Evolutionary conservation across 345 rosid species (phyloP).

Genomic region (Moringa oleifera): DNA sequence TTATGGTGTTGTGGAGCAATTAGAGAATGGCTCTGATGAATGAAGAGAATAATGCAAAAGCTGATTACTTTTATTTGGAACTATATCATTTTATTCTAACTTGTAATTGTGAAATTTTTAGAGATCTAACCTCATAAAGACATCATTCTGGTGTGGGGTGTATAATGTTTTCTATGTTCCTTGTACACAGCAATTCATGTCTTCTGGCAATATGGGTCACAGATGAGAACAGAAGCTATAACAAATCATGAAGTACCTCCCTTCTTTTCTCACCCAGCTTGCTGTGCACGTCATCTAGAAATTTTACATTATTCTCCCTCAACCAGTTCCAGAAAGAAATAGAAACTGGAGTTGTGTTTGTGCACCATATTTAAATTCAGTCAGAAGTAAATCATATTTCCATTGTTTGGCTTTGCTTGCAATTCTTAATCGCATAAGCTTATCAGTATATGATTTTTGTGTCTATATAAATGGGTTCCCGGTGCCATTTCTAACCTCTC

Average conservation of each 20-base stretch:
- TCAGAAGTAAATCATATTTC: no score
- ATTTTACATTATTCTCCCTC: not conserved
- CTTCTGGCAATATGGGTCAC: no score
- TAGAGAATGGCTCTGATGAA: not conserved
- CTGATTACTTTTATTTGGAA: not conserved
- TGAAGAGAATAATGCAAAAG: not conserved
- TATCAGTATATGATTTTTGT: no score
- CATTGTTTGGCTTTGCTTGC: not conserved
- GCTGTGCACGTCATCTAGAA: no score
- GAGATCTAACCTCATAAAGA: no score
- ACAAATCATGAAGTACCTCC: no score
- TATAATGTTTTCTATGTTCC: not conserved
- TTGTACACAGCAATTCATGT: no score
- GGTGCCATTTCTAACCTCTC: conserved; percentile 8
- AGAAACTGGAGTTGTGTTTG: not conserved
- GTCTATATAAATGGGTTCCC: no score
- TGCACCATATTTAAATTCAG: not conserved
- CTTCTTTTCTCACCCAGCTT: no score
- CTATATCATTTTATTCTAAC: not conserved
- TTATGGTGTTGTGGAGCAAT: no score
- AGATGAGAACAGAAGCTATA: no score
- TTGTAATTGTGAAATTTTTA: not conserved
- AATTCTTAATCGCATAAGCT: no score
- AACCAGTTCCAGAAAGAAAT: not conserved
- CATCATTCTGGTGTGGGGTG: not conserved